Conservation (phyloP, 2,329 filamentous ascomycete species). For the Sporothrix mexicana region DNA sequence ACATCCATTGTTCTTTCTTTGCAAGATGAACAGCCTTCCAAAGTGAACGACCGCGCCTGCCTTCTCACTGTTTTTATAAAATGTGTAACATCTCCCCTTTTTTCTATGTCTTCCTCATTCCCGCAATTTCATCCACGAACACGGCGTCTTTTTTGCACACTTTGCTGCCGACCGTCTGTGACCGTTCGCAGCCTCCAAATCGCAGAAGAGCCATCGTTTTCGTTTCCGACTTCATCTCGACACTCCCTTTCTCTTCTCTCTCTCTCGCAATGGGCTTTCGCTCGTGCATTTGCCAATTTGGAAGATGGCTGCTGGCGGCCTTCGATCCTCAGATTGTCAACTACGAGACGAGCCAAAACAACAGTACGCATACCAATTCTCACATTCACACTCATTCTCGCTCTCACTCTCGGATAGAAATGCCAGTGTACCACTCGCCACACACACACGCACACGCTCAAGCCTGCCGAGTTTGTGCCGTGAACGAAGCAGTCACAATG, state of each 20-base stretch:
- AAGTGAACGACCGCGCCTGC: neutral
- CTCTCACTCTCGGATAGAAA: neutral
- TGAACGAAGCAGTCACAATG: neutral
- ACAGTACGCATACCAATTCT: too few relatives aligned
- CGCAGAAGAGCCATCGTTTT: neutral
- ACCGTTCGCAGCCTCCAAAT: neutral
- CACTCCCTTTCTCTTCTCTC: neutral
- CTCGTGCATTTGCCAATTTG: neutral
- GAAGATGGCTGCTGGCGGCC: constrained; percentile 19
- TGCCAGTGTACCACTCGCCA: neutral
- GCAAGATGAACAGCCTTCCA: neutral
- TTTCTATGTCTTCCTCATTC: neutral
- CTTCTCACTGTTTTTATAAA: neutral
- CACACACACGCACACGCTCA: neutral
- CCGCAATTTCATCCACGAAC: neutral
- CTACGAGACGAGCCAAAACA: neutral
- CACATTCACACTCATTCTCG: neutral
- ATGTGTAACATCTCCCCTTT: neutral
- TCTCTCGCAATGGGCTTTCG: neutral
- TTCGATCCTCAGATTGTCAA: neutral
- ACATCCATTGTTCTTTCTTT: constrained; percentile 13
- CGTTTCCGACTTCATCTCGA: neutral
- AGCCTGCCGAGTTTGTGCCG: constrained; percentile 20
- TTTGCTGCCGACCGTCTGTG: neutral
- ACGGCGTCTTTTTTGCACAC: constrained; percentile 2